Conservation (phyloP, 768 basidiomycete genomes). For the Dioszegia hungarica region DNA sequence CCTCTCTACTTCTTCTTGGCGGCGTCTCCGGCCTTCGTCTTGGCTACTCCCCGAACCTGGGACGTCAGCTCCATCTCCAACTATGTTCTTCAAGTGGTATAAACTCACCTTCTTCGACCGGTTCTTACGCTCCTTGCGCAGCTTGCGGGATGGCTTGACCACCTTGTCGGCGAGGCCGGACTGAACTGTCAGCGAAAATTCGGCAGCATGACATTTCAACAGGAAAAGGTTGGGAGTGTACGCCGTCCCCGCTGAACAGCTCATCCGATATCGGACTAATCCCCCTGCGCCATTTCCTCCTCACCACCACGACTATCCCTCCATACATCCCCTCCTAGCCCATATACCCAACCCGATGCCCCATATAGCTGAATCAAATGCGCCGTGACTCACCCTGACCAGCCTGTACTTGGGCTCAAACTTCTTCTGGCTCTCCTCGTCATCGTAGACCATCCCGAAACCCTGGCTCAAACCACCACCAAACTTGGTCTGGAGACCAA, state of each 20-base stretch:
- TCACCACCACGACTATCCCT: too few relatives aligned
- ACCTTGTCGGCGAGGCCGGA: conserved; percentile 61
- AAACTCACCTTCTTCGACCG: conserved; percentile 88
- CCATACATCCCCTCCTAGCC: too few relatives aligned
- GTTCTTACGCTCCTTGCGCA: conserved; percentile 99
- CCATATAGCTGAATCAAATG: neutral
- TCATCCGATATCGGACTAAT: too few relatives aligned
- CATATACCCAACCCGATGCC: neutral
- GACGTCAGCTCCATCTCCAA: neutral
- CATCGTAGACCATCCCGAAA: conserved; percentile 96
- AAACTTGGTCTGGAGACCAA: conserved; percentile 88
- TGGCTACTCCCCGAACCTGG: conserved; percentile 91
- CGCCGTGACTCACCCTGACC: conserved; percentile 67
- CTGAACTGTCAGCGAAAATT: conserved; percentile 22
- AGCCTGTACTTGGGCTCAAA: conserved; percentile 96
- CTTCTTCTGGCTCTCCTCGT: conserved; percentile 87
- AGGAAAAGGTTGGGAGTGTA: too few relatives aligned
- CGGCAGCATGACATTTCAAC: neutral
- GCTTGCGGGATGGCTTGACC: conserved; percentile 87
- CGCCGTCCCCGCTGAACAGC: too few relatives aligned
- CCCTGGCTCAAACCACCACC: conserved; percentile 98
- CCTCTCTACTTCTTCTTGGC: conserved; percentile 50
- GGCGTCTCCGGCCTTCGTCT: conserved; percentile 67
- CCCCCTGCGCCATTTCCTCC: too few relatives aligned
- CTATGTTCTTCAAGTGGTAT: neutral